A percentile compares a stretch with the other conserved stretches of the same genome.
phyloP scores from a whole-genome alignment of 345 rosid species.

The Sisymbrium irio region DNA sequence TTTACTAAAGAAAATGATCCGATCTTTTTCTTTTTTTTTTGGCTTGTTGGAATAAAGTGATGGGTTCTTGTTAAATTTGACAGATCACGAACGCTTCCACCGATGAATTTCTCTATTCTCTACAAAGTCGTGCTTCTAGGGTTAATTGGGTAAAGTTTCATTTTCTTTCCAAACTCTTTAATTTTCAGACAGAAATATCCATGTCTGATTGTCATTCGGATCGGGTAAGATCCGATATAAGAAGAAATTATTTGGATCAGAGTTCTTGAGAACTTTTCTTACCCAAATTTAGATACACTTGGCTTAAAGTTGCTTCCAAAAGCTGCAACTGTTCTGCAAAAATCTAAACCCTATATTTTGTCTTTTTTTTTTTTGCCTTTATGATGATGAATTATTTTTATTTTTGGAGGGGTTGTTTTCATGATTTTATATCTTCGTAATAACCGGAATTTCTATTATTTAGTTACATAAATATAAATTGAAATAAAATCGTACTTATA shows the following conservation, averaged over 20 bases:
- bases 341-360: neutral
- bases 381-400: neutral
- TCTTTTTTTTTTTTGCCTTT: neutral
- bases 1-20: neutral
- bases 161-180: neutral
- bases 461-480: neutral
- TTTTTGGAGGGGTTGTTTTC: neutral
- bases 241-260: slow-evolving; percentile 1
- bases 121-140: slow-evolving; percentile 76
- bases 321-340: slow-evolving; percentile 24
- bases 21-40: neutral
- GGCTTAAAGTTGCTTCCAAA: slow-evolving; percentile 27
- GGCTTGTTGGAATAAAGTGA: too few species aligned
- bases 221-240: neutral
- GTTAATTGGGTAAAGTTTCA: slow-evolving; percentile 58
- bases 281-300: slow-evolving; percentile 2
- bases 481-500: neutral
- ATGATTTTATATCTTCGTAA: neutral
- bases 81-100: slow-evolving; percentile 83
- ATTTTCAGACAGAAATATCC: neutral
- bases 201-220: neutral
- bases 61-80: slow-evolving; percentile 10
- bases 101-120: slow-evolving; percentile 56
- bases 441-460: neutral
- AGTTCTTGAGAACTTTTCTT: slow-evolving; percentile 5